A percentile compares a stretch with the other conserved stretches of the same genome.
Conservation (phyloP, 192 early-diverging fungal species). For the Linderina pennispora region DNA sequence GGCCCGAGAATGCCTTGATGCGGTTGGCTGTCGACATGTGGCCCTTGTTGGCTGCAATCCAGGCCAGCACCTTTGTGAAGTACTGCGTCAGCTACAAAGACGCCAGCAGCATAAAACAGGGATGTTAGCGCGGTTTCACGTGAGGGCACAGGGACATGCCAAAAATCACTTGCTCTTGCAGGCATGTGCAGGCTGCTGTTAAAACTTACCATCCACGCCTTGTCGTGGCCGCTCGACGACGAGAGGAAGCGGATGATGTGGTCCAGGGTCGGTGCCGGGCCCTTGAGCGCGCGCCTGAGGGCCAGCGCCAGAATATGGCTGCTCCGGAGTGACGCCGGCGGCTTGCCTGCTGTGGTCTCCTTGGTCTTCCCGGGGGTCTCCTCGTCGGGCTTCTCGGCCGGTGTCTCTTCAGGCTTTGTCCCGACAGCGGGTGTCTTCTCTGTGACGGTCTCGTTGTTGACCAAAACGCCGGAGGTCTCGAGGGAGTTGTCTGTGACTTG, state of each 20-base stretch:
- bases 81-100: slow-evolving; percentile 78
- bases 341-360: slow-evolving; percentile 1
- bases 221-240: slow-evolving; percentile 60
- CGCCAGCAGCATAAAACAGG: background rate
- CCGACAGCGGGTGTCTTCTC: slow-evolving; percentile 7
- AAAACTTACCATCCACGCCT: slow-evolving; percentile 58
- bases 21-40: slow-evolving; percentile 59
- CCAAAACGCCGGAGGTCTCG: slow-evolving; percentile 27
- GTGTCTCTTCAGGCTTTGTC: background rate
- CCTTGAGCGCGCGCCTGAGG: slow-evolving; percentile 41
- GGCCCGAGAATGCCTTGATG: slow-evolving; percentile 71
- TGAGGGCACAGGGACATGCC: no score
- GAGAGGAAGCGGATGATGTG: slow-evolving; percentile 51
- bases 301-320: slow-evolving; percentile 37
- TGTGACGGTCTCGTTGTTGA: slow-evolving; percentile 9
- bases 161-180: background rate
- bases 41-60: slow-evolving; percentile 59
- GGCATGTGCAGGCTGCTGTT: no score
- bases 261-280: slow-evolving; percentile 59
- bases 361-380: background rate
- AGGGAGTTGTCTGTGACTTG: slow-evolving; percentile 20
- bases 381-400: background rate
- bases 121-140: no score
- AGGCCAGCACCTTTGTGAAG: slow-evolving; percentile 83
- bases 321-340: slow-evolving; percentile 19